Evolutionary conservation across 78 protist species (phyloP).

Genomic region (Planoprotostelium fungivorum): DNA sequence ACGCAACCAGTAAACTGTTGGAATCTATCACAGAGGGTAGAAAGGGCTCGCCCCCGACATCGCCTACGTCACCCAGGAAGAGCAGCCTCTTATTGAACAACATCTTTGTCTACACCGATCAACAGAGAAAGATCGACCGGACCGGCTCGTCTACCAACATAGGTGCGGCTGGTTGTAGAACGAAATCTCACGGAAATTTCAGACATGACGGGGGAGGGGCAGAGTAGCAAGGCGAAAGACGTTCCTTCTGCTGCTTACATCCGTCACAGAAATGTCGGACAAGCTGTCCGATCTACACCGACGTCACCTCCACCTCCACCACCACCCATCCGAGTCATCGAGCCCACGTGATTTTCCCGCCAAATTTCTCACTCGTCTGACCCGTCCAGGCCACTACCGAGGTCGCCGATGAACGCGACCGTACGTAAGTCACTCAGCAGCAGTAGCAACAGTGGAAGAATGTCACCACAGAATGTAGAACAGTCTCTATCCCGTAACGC

Average conservation of each 20-base stretch:
- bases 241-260: not conserved
- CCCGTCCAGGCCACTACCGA: no score
- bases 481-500: no score
- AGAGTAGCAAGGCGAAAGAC: not conserved
- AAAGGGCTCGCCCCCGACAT: not conserved
- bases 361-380: no score
- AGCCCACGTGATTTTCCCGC: not conserved
- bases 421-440: no score
- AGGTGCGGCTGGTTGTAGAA: no score
- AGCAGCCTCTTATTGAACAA: not conserved
- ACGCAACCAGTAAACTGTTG: not conserved
- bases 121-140: not conserved
- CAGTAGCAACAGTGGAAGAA: no score
- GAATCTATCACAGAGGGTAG: not conserved
- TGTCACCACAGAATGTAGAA: no score
- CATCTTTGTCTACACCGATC: not conserved
- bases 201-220: not conserved
- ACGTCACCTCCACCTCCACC: no score
- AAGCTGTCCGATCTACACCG: no score
- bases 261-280: not conserved
- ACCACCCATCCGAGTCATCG: not conserved
- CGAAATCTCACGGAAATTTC: not conserved
- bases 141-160: not conserved
- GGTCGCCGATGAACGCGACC: no score
- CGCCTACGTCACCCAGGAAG: not conserved